Evolutionary conservation across 179 eudicot species (phyloP).

Genomic region (Camellia oleifera): DNA sequence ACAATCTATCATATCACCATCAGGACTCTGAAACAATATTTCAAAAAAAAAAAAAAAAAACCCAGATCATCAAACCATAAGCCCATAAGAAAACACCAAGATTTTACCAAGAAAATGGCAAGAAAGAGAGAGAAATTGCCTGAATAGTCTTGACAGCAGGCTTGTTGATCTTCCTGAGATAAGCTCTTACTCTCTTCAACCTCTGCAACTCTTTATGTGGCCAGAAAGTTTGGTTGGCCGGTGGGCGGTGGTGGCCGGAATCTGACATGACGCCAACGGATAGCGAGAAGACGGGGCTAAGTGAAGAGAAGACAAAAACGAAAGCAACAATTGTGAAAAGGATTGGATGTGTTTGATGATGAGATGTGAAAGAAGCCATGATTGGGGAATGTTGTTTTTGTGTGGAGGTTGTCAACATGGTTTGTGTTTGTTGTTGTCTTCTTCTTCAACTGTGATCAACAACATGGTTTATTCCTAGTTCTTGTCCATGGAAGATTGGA

Average conservation of each 20-base stretch:
- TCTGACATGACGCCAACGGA: not conserved
- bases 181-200: constrained; percentile 52
- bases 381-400: constrained; percentile 10
- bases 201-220: constrained; percentile 55
- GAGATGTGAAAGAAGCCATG: constrained; percentile 24
- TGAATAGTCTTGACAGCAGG: constrained; percentile 85
- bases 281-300: constrained; percentile 25
- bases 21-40: constrained; percentile 64
- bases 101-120: not conserved
- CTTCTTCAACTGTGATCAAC: constrained; percentile 44
- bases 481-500: constrained; percentile 55
- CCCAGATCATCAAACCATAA: constrained; percentile 10
- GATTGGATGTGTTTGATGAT: constrained; percentile 23
- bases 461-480: constrained; percentile 42
- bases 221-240: constrained; percentile 54
- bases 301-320: constrained; percentile 26
- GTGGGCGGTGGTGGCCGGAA: constrained; percentile 14
- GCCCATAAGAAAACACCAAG: not conserved
- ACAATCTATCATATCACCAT: constrained; percentile 92
- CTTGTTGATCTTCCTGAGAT: constrained; percentile 71
- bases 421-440: constrained; percentile 61
- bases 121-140: constrained; percentile 34
- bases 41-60: not conserved
- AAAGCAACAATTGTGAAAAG: constrained; percentile 43
- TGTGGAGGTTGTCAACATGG: constrained; percentile 21